phyloP scores from a whole-genome alignment of 768 basidiomycete species.

The Suillus sp. region DNA sequence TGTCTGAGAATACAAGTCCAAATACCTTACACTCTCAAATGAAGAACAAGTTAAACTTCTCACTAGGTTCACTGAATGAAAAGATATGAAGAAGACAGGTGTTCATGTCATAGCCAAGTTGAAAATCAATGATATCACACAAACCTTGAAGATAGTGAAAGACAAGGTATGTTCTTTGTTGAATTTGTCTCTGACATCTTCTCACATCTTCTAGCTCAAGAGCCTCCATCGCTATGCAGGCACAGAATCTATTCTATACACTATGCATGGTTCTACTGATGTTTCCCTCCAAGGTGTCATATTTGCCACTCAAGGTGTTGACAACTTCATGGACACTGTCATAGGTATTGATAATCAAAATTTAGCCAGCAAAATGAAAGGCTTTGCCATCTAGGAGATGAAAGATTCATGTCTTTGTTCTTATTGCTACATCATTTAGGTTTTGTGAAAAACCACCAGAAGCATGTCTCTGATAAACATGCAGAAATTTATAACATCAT shows the following conservation, averaged over 20 bases:
- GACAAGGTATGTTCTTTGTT: conserved; percentile 7
- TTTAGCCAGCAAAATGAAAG: conserved; percentile 17
- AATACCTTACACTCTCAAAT: neutral
- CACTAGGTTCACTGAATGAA: neutral
- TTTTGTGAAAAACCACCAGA: conserved; percentile 9
- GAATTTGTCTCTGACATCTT: neutral
- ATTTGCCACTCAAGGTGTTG: conserved; percentile 10
- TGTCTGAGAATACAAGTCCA: neutral
- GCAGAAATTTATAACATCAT: neutral
- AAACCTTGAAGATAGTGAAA: conserved; percentile 11
- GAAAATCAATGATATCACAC: conserved; percentile 10
- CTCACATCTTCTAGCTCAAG: conserved; percentile 3
- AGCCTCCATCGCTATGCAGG: conserved; percentile 1
- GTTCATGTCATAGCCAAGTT: neutral
- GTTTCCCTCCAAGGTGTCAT: conserved; percentile 6
- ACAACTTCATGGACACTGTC: conserved; percentile 10
- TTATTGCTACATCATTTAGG: conserved; percentile 1
- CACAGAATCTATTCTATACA: conserved; percentile 1
- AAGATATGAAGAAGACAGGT: neutral
- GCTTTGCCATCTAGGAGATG: conserved; percentile 13
- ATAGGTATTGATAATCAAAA: conserved; percentile 16
- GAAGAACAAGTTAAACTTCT: conserved; percentile 5
- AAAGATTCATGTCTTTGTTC: conserved; percentile 8
- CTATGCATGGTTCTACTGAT: neutral
- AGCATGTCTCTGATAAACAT: neutral